A percentile compares a stretch with the other conserved stretches of the same genome.
phyloP scores from a whole-genome alignment of 805 yeast genomes.

The Starmerella riodocensis region DNA sequence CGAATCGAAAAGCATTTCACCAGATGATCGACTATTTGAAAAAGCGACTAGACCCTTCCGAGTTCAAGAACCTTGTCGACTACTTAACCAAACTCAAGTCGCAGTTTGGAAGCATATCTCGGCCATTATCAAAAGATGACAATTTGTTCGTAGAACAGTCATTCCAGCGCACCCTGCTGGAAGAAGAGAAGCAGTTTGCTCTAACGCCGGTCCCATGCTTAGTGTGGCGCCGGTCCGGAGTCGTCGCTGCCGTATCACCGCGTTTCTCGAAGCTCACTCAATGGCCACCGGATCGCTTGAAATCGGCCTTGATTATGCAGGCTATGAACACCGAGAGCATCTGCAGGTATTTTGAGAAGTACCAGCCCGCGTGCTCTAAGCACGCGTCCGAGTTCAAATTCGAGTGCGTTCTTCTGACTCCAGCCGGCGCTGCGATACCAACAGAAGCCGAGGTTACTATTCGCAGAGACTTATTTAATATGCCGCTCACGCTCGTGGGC shows the following conservation, averaged over 20 bases:
- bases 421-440: constrained; percentile 33
- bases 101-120: constrained; percentile 82
- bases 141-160: constrained; percentile 92
- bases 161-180: constrained; percentile 80
- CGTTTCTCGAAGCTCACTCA: constrained; percentile 87
- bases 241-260: constrained; percentile 87
- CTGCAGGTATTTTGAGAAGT: constrained; percentile 73
- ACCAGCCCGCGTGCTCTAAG: constrained; percentile 76
- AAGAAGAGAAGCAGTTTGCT: constrained; percentile 72
- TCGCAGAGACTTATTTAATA: constrained; percentile 87
- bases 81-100: constrained; percentile 87
- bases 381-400: constrained; percentile 85
- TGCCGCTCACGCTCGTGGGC: constrained; percentile 94
- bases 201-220: constrained; percentile 88
- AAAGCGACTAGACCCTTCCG: constrained; percentile 52
- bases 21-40: constrained; percentile 60
- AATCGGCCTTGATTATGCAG: constrained; percentile 39
- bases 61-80: constrained; percentile 69
- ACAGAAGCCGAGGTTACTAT: constrained; percentile 87
- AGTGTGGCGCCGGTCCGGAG: constrained; percentile 93
- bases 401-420: constrained; percentile 58
- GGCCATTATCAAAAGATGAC: constrained; percentile 78
- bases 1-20: constrained; percentile 86
- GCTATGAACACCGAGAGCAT: constrained; percentile 79
- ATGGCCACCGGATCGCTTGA: constrained; percentile 61